phyloP scores from a whole-genome alignment of 306 rosid genomes.

The Lagenaria siceraria region DNA sequence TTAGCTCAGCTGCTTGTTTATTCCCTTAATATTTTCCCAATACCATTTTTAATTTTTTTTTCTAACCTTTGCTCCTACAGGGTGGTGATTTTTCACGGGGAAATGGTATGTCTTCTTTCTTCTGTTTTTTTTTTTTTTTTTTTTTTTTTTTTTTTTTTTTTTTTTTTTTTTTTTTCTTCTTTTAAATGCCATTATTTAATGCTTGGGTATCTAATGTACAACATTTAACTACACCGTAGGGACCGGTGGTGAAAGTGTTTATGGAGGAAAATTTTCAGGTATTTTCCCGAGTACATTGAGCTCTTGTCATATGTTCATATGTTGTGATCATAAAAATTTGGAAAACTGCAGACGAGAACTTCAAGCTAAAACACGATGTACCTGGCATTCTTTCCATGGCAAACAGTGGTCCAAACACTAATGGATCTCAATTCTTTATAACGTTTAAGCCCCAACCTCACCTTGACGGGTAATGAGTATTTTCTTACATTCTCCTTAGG shows the following conservation, averaged over 20 bases:
- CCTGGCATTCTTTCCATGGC: slow-evolving; percentile 96
- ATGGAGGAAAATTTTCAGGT: slow-evolving; percentile 97
- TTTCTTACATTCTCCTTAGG: slow-evolving; percentile 8
- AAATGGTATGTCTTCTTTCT: slow-evolving; percentile 56
- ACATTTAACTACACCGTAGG: slow-evolving; percentile 53
- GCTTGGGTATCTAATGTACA: slow-evolving; percentile 23
- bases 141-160: too few relatives aligned
- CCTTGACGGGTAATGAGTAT: slow-evolving; percentile 66
- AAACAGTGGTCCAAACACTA: slow-evolving; percentile 86
- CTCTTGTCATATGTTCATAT: slow-evolving; percentile 4
- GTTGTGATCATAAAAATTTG: background rate
- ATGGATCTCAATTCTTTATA: slow-evolving; percentile 95
- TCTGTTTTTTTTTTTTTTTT: background rate
- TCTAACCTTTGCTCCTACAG: slow-evolving; percentile 28
- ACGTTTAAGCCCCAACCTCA: slow-evolving; percentile 78
- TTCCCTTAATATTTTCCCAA: slow-evolving; percentile 2
- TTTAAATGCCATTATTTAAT: slow-evolving; percentile 12
- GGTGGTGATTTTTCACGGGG: slow-evolving; percentile 94
- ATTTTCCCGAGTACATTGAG: slow-evolving; percentile 11
- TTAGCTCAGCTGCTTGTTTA: background rate
- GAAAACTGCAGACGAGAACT: slow-evolving; percentile 69
- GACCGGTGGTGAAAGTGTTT: slow-evolving; percentile 95
- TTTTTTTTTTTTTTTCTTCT: too few relatives aligned
- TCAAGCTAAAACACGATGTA: slow-evolving; percentile 65
- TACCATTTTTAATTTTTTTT: background rate